Evolutionary conservation across 257 asterid genomes (phyloP), one percentile per base, ranked within the genome.

Genomic region (Euphrasia confusa): DNA sequence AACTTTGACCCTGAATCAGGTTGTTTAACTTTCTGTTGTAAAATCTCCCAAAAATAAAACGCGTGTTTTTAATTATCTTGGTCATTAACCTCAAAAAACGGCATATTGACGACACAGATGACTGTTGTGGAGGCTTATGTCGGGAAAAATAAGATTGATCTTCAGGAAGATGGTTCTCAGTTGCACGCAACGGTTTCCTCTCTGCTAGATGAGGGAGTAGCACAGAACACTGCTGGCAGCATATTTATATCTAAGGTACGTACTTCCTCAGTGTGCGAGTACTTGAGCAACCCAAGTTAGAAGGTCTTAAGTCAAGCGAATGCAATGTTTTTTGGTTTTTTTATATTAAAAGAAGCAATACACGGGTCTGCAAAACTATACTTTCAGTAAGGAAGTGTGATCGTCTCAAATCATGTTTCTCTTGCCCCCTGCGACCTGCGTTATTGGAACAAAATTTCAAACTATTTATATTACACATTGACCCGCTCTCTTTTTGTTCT

Each of bases 1-100:
- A 72, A 92, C 99, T 48, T 72, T 92, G 75, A 92, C 99, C 48
- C 77, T 89, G 76, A 92, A 92, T 78, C 94, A 86, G 97, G 99
- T 86, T 61, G 24, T 0, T 72, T 50, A 18, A 13, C 61, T 52
- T 74, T 39, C 30, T 17, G 39, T 44, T 4, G 44, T 73, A 59
- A 54, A 60, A 21, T 71, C 58, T 73, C 61, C 65, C 32, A 42
- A 68, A 26, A 24, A 24, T 4, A 26, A 18, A n/a, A 12, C n/a
- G 4, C n/a, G 47, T 32, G 26, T 65, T 11, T 58, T 37, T 13
- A 30, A 10, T 21, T 21, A 21, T 58, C 57, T 24, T 40, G 52
- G n/a, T 37, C 14, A 52, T 40, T 78, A 54, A 67, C 64, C 17
- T 61, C 21, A 61, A 67, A 12, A 48, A 66, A 56, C 35, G 55